Evolutionary conservation across 2,329 filamentous ascomycete species (phyloP).

Genomic region (Rhynchosporium graminicola): DNA sequence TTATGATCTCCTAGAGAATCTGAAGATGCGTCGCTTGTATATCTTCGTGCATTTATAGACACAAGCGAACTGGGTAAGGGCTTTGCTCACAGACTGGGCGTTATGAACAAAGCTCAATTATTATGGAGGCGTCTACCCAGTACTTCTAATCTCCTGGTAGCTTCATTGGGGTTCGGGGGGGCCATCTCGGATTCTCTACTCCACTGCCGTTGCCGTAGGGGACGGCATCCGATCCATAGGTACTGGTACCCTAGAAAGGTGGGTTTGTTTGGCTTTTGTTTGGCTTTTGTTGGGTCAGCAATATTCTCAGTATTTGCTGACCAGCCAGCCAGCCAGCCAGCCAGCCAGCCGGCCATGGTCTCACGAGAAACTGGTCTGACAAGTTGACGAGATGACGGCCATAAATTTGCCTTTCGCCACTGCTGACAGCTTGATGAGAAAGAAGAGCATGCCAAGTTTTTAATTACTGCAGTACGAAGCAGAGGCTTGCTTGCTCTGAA

Average conservation of each 20-base stretch:
- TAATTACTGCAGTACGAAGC: background rate
- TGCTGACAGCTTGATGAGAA: background rate
- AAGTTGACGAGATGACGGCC: constrained; percentile 2
- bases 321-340: too few species aligned
- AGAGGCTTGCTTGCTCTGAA: background rate
- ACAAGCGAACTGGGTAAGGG: constrained; percentile 3
- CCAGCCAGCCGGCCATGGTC: too few species aligned
- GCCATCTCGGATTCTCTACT: constrained; percentile 16
- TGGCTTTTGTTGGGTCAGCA: constrained; percentile 28
- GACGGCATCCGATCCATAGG: background rate
- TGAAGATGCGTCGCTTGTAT: background rate
- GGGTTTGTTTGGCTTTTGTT: background rate
- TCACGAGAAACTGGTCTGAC: background rate
- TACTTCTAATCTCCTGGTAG: constrained; percentile 31
- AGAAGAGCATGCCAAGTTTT: background rate
- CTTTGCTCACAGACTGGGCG: constrained; percentile 12
- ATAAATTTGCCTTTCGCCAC: background rate
- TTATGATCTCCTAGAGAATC: background rate
- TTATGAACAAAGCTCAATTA: constrained; percentile 27
- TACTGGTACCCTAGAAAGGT: background rate
- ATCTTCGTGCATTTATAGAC: background rate
- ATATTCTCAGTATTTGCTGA: constrained; percentile 4
- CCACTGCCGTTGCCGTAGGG: background rate
- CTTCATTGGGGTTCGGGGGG: constrained; percentile 20
- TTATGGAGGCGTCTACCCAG: constrained; percentile 18